A percentile compares a stretch with the other conserved stretches of the same genome.
phyloP scores from a whole-genome alignment of 441 rosid species.

The Erodium moschatum region DNA sequence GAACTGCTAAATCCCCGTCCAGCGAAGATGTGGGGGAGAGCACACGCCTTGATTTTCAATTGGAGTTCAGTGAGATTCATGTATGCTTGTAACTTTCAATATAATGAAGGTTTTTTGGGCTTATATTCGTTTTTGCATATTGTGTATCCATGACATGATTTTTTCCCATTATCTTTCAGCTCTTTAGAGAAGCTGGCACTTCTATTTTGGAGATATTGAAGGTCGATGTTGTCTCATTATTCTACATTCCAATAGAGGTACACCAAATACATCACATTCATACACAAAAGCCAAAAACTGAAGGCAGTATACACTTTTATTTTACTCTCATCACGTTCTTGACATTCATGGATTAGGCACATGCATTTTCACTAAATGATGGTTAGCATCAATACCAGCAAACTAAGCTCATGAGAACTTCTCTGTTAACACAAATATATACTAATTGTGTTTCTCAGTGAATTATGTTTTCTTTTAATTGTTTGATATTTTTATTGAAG shows the following conservation, averaged over 20 bases:
- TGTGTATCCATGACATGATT: constrained; percentile 18
- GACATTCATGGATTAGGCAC: neutral
- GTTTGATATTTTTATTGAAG: constrained; percentile 1
- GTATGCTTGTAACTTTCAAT: constrained; percentile 36
- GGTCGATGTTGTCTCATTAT: constrained; percentile 62
- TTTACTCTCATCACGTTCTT: constrained; percentile 1
- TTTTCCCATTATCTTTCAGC: constrained; percentile 49
- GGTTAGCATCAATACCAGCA: neutral
- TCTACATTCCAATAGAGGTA: constrained; percentile 78
- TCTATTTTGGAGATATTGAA: constrained; percentile 86
- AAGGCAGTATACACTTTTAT: neutral
- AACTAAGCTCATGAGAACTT: constrained; percentile 1
- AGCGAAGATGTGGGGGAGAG: constrained; percentile 88
- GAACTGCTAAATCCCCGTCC: constrained; percentile 57
- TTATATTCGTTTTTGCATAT: constrained; percentile 18
- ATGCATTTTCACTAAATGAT: neutral
- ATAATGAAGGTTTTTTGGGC: constrained; percentile 26
- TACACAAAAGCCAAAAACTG: constrained; percentile 3
- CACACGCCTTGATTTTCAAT: constrained; percentile 73
- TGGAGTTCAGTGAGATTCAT: constrained; percentile 95
- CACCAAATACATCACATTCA: constrained; percentile 23
- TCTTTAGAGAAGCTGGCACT: constrained; percentile 70
- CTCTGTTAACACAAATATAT: neutral
- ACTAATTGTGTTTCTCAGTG: neutral
- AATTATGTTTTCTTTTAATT: neutral